Evolutionary conservation across 148 eudicot genomes (phyloP).

Genomic region (Heliamphora exappendiculata): DNA sequence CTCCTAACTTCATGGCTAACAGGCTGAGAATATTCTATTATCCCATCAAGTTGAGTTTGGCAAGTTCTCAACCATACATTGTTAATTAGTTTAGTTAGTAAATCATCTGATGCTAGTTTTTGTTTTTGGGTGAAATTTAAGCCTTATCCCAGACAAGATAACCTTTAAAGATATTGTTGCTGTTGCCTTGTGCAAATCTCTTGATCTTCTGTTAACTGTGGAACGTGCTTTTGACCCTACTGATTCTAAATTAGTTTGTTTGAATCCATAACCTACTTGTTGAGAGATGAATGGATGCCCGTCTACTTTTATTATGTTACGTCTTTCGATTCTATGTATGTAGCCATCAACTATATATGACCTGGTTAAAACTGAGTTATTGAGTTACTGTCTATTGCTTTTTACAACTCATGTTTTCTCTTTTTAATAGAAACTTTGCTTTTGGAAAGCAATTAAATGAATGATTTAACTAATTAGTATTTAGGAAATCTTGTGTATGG

Average conservation of each 20-base stretch:
- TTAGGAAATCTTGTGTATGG: neutral
- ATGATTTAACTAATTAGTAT: neutral
- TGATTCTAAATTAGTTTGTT: neutral
- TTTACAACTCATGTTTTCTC: neutral
- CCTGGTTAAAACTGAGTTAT: neutral
- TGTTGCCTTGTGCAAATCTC: conserved; percentile 2
- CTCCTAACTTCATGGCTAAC: neutral
- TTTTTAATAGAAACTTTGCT: neutral
- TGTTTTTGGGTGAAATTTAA: neutral
- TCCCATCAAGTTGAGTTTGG: neutral
- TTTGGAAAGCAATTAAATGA: neutral
- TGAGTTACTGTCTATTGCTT: neutral
- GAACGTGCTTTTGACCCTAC: neutral
- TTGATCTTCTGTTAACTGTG: neutral
- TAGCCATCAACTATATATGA: neutral
- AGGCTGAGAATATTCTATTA: neutral
- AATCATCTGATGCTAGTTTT: neutral
- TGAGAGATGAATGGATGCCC: neutral
- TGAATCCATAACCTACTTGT: neutral
- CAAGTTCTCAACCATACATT: neutral
- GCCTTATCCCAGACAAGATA: neutral
- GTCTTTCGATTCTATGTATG: neutral
- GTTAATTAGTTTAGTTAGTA: neutral
- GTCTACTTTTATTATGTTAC: neutral
- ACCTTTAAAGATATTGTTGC: neutral